Conservation (phyloP, 441 rosid genomes). For the Codiaeum variegatum region DNA sequence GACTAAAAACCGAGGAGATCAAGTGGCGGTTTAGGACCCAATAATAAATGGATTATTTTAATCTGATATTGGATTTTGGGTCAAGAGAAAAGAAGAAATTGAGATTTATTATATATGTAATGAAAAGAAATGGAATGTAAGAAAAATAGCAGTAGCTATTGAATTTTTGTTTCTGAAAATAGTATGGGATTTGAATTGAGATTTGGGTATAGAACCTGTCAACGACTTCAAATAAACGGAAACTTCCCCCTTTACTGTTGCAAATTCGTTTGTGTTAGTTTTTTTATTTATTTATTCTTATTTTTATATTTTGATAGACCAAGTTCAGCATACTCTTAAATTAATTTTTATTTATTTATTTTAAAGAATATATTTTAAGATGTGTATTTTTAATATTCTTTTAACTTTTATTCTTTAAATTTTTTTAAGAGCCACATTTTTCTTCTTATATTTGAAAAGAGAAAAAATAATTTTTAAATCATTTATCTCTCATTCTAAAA, state of each 20-base stretch:
- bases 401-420: no score
- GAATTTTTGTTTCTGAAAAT: not conserved
- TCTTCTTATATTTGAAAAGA: no score
- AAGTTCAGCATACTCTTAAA: no score
- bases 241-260: not conserved
- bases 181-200: not conserved
- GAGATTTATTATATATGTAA: not conserved
- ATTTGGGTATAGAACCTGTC: not conserved
- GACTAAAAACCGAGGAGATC: conserved; percentile 2
- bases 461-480: no score
- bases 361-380: no score
- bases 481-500: no score
- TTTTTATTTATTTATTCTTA: no score
- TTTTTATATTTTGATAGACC: no score
- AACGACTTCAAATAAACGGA: conserved; percentile 1
- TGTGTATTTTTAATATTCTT: no score
- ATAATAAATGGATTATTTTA: not conserved
- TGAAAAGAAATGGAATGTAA: not conserved
- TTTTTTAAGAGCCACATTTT: no score
- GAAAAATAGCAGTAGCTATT: no score
- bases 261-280: not conserved
- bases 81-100: not conserved
- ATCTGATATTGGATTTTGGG: conserved; percentile 2
- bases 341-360: no score
- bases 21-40: not conserved